Evolutionary conservation across 805 yeast species (phyloP), one percentile per base, ranked within the genome.

Genomic region (Myxozyma nipponensis): DNA sequence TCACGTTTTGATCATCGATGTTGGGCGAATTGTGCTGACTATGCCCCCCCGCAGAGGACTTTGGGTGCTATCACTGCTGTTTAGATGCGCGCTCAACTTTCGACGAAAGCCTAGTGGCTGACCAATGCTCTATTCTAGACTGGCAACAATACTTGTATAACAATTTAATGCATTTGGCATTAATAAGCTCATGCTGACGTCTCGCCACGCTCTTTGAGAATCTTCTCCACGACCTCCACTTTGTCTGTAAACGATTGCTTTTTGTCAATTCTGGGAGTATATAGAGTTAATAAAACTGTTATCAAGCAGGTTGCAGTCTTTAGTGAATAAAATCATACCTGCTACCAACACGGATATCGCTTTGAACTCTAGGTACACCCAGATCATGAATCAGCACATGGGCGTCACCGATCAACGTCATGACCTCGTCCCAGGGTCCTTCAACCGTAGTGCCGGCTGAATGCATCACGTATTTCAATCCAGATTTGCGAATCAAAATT

Each of bases 351-450:
- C 96, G 73, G 49, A 88, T 84, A 60, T 88, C 95, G 55, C 87
- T 81, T 65, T 89, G 96, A 46, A 88, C 81, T 64, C 96, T 75
- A 9, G 83, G 75, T 10, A 85, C 79, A 1, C 95, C 95, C 58
- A 77, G 72, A 3, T 74, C 73, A 62, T 88, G 96, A 46, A 86
- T 76, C 40, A 72, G 72, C 62, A 83, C 82, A 63, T 88, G 96
- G 60, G 87, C 70, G 58, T 78, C 77, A 5, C 96, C 96, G 60
- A 88, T 83, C 46, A 86, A 69, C 30, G 74, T 78, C 80, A 82
- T 83, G 1, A 89, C 96, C 48, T 84, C 89, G 62, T 81, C 80
- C 96, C 96, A 89, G n/a, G 88, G 89, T 1, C 96, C 96, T 61
- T 85, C 80, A 59, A 84, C 81, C 1, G 96, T 87, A 4, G 96